Evolutionary conservation across 2,329 filamentous ascomycete genomes (phyloP).

Genomic region (Paraphoma chrysanthemicola): DNA sequence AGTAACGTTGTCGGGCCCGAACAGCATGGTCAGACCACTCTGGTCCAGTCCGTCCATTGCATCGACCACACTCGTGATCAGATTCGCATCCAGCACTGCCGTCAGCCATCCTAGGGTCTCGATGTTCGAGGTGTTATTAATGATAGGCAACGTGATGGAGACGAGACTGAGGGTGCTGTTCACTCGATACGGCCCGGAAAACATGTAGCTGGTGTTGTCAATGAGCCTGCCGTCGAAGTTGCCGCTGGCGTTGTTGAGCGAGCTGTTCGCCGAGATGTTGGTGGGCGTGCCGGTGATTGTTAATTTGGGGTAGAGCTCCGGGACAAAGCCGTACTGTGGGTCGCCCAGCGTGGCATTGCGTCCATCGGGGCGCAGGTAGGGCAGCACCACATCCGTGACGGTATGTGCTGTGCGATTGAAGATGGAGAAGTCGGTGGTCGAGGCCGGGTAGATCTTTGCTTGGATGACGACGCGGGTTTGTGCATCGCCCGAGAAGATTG

Average conservation of each 20-base stretch:
- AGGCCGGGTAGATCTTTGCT: constrained; percentile 74
- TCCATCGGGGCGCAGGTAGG: constrained; percentile 68
- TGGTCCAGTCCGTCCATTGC: constrained; percentile 74
- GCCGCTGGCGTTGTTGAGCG: constrained; percentile 40
- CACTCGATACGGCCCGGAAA: constrained; percentile 77
- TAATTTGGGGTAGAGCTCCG: constrained; percentile 78
- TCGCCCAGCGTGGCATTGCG: constrained; percentile 67
- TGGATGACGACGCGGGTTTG: constrained; percentile 65
- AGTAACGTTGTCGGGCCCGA: constrained; percentile 70
- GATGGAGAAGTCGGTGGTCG: constrained; percentile 60
- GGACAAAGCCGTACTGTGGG: constrained; percentile 69
- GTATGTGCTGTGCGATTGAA: constrained; percentile 56
- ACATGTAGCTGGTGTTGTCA: constrained; percentile 62
- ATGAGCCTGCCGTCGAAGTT: constrained; percentile 53
- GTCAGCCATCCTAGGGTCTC: constrained; percentile 86
- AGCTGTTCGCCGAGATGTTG: constrained; percentile 32
- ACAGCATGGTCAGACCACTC: constrained; percentile 73
- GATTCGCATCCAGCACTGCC: constrained; percentile 71
- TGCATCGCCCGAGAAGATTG: constrained; percentile 70
- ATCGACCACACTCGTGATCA: constrained; percentile 67
- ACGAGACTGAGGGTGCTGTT: constrained; percentile 78
- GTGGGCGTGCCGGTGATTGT: constrained; percentile 60
- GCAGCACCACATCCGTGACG: constrained; percentile 63
- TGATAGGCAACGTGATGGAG: constrained; percentile 81
- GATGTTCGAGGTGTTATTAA: constrained; percentile 66